These are phyloP conservation scores for Dipodascopsis uninucleata DNA, from an alignment of 805 yeast genomes.

Conservation along the genomic window DNA sequence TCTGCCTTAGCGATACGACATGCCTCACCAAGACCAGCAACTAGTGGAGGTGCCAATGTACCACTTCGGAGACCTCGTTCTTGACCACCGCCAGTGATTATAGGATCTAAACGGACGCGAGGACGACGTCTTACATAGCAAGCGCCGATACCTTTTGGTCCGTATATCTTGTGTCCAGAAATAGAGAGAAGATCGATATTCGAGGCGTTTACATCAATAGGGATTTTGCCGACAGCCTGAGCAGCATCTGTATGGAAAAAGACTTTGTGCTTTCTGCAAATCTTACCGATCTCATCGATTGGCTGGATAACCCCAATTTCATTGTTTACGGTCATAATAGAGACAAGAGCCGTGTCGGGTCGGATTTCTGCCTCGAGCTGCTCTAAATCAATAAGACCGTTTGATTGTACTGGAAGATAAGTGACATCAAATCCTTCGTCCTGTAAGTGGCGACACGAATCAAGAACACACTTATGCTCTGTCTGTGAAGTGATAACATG, in stretches of 20 bases:
- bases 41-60: conserved; percentile 93
- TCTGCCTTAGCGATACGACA: conserved; percentile 78
- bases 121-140: conserved; percentile 95
- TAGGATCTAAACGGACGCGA: conserved; percentile 91
- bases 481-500: conserved; percentile 96
- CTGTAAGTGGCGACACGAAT: conserved; percentile 88
- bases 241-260: conserved; percentile 98
- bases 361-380: conserved; percentile 78
- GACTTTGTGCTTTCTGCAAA: conserved; percentile 82
- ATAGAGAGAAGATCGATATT: conserved; percentile 91
- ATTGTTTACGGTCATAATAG: conserved; percentile 95
- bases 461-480: conserved; percentile 98
- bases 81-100: conserved; percentile 97
- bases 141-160: conserved; percentile 98
- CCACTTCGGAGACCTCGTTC: conserved; percentile 98
- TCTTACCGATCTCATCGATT: conserved; percentile 81
- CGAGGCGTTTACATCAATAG: conserved; percentile 86
- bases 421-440: conserved; percentile 97
- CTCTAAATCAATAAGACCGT: conserved; percentile 77
- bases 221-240: conserved; percentile 93
- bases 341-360: conserved; percentile 85
- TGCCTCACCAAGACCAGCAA: conserved; percentile 96
- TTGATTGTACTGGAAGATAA: conserved; percentile 74
- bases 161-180: conserved; percentile 94
- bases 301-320: conserved; percentile 99